These are phyloP conservation scores for Diplocarpon mali DNA, from an alignment of 2,329 filamentous ascomycete genomes.

Conservation along the genomic window DNA sequence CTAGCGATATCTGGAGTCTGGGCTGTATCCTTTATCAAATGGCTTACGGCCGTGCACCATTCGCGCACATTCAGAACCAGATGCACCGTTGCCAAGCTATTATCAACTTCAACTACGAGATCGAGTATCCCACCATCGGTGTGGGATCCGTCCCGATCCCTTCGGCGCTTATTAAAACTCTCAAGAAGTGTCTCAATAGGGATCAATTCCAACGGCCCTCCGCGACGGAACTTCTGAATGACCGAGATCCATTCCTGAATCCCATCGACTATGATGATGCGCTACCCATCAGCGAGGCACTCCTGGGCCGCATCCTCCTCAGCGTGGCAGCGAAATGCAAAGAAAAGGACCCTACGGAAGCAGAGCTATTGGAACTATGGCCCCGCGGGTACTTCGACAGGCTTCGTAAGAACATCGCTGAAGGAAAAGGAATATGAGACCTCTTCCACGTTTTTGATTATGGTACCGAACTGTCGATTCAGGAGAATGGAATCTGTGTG, in stretches of 20 bases:
- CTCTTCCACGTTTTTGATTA: neutral
- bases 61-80: slow-evolving; percentile 81
- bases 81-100: slow-evolving; percentile 81
- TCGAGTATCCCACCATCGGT: slow-evolving; percentile 60
- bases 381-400: slow-evolving; percentile 51
- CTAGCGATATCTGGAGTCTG: slow-evolving; percentile 90
- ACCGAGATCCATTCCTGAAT: slow-evolving; percentile 52
- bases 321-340: slow-evolving; percentile 49
- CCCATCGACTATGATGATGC: slow-evolving; percentile 46
- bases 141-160: slow-evolving; percentile 55
- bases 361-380: slow-evolving; percentile 44
- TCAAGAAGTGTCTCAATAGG: slow-evolving; percentile 51
- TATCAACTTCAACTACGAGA: slow-evolving; percentile 63
- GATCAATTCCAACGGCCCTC: slow-evolving; percentile 53
- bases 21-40: slow-evolving; percentile 97
- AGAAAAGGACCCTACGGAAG: slow-evolving; percentile 47
- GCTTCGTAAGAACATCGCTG: slow-evolving; percentile 30
- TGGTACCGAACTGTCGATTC: neutral
- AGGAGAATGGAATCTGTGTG: neutral
- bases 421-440: slow-evolving; percentile 14
- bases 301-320: slow-evolving; percentile 50
- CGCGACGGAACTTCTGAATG: slow-evolving; percentile 48
- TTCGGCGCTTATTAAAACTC: slow-evolving; percentile 45
- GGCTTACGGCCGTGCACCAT: slow-evolving; percentile 93
- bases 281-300: slow-evolving; percentile 50